Conservation (phyloP, 306 rosid genomes). For the Inga oerstediana region DNA sequence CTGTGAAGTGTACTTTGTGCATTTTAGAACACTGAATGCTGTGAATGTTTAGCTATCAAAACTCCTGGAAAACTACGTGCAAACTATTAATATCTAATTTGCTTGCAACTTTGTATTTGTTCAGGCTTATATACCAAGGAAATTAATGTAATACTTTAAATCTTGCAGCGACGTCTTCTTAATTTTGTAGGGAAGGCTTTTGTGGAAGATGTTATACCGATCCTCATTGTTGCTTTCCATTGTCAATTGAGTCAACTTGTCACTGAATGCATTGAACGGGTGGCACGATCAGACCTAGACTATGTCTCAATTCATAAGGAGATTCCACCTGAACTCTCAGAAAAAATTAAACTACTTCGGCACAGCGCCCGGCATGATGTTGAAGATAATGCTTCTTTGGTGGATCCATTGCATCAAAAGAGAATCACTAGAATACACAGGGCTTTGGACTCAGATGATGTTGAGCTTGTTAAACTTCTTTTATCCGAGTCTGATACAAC, state of each 20-base stretch:
- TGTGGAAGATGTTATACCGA: conserved; percentile 81
- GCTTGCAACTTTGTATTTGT: conserved; percentile 15
- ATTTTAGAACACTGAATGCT: conserved; percentile 5
- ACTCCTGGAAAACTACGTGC: conserved; percentile 21
- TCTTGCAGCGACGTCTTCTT: conserved; percentile 79
- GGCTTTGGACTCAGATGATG: conserved; percentile 91
- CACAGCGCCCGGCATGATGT: conserved; percentile 39
- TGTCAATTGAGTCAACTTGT: conserved; percentile 75
- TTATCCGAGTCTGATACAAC: conserved; percentile 67
- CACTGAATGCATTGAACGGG: conserved; percentile 63
- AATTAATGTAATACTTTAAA: conserved; percentile 25
- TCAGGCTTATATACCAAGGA: background rate
- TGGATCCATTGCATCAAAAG: conserved; percentile 54
- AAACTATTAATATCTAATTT: conserved; percentile 23
- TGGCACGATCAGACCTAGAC: conserved; percentile 75
- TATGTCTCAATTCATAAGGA: conserved; percentile 67
- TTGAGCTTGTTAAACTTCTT: conserved; percentile 82
- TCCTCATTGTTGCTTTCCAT: conserved; percentile 67
- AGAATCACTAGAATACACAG: conserved; percentile 67
- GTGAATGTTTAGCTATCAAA: background rate
- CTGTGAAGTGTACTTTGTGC: background rate
- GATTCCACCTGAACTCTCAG: conserved; percentile 64
- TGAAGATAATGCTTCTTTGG: conserved; percentile 42
- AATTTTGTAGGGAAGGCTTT: conserved; percentile 84
- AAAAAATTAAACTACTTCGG: conserved; percentile 50